Conservation (phyloP, 192 early-diverging fungal genomes). For the Umbelopsis sp. region DNA sequence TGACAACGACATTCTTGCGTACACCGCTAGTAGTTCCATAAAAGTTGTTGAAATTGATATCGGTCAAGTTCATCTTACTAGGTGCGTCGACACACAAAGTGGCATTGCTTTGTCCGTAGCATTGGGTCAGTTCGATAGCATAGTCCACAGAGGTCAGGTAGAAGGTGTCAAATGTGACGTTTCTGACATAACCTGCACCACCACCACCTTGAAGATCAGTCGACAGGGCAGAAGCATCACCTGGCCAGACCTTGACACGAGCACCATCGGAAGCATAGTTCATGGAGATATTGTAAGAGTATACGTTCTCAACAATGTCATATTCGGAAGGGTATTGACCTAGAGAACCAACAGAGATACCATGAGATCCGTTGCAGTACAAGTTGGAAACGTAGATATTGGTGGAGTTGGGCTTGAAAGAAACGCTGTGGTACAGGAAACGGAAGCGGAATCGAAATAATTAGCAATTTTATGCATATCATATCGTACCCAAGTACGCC, state of each 20-base stretch:
- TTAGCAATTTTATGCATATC: neutral
- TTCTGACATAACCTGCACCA: constrained; percentile 9
- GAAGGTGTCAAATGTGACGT: constrained; percentile 11
- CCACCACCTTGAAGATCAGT: constrained; percentile 1
- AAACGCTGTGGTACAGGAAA: neutral
- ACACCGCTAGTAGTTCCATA: constrained; percentile 9
- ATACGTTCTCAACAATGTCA: constrained; percentile 21
- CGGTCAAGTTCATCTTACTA: neutral
- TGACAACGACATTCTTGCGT: neutral
- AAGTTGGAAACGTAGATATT: constrained; percentile 26
- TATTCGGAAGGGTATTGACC: constrained; percentile 24
- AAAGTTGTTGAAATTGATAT: constrained; percentile 16
- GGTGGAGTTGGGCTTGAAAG: constrained; percentile 23
- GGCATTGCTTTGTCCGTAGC: constrained; percentile 13
- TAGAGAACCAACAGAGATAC: constrained; percentile 27
- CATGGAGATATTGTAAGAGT: constrained; percentile 12
- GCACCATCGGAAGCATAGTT: constrained; percentile 16
- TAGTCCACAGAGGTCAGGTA: constrained; percentile 13
- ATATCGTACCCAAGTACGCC: neutral
- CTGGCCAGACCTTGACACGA: constrained; percentile 21
- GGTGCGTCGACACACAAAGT: constrained; percentile 6
- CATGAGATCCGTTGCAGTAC: constrained; percentile 32
- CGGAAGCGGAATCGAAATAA: no score
- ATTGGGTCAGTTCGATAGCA: constrained; percentile 17
- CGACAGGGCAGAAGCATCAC: neutral